These are phyloP conservation scores for Chromera velia DNA, from an alignment of 73 alveolate genomes.

Conservation along the genomic window DNA sequence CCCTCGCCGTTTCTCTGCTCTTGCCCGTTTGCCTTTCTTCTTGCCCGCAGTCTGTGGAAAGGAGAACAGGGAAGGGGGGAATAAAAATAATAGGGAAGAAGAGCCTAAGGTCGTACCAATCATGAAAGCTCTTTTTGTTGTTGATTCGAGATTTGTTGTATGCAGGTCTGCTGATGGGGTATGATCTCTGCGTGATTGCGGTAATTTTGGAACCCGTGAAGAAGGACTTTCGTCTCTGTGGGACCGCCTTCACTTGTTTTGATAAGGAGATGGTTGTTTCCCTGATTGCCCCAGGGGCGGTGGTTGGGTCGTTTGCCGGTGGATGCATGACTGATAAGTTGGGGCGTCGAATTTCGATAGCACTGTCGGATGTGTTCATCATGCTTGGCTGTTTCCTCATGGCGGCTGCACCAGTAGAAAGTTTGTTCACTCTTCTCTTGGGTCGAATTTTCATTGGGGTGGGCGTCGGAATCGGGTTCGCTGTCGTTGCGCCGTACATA, in stretches of 20 bases:
- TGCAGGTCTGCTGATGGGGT: background rate
- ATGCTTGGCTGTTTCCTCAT: background rate
- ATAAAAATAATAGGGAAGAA: no score
- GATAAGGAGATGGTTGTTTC: background rate
- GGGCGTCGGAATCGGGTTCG: background rate
- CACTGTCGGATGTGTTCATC: background rate
- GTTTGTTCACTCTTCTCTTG: background rate
- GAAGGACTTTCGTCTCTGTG: background rate
- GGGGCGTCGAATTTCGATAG: background rate
- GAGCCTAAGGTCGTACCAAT: no score
- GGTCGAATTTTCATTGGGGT: background rate
- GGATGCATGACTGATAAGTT: background rate
- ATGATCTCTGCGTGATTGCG: background rate
- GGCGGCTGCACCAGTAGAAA: no score
- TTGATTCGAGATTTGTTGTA: no score
- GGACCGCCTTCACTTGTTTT: background rate
- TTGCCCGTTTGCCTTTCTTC: no score
- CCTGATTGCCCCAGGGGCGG: background rate
- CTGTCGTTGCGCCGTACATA: background rate
- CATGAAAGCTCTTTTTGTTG: no score
- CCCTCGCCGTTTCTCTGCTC: no score
- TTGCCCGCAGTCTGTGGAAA: no score
- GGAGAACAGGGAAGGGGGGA: no score
- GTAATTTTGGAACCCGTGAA: background rate
- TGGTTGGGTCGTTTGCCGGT: background rate